phyloP scores from a whole-genome alignment of 345 rosid genomes.

The Populus deltoides region DNA sequence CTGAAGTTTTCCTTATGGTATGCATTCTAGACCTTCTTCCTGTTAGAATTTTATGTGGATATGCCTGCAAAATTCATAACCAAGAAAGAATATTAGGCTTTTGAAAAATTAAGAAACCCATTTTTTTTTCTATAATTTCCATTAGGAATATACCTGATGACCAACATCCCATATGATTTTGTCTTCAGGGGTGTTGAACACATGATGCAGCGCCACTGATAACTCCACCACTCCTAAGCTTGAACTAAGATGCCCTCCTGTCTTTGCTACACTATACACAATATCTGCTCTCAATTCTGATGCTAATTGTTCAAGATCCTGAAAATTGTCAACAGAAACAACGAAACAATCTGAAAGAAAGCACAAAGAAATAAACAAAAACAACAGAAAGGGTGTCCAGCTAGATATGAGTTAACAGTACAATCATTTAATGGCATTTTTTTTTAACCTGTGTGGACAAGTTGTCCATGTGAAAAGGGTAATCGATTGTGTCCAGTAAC shows the following conservation, averaged over 20 bases:
- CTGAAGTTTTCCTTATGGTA: slow-evolving; percentile 61
- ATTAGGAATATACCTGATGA: slow-evolving; percentile 51
- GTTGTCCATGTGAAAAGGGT: slow-evolving; percentile 76
- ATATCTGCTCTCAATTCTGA: slow-evolving; percentile 64
- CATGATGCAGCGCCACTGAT: slow-evolving; percentile 59
- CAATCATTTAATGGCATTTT: not conserved
- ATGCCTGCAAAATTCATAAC: slow-evolving; percentile 45
- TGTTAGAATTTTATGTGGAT: slow-evolving; percentile 68
- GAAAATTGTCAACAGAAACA: not conserved
- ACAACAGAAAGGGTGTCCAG: not conserved
- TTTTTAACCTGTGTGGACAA: slow-evolving; percentile 45
- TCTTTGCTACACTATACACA: slow-evolving; percentile 47
- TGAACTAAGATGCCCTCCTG: slow-evolving; percentile 69
- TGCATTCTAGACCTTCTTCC: slow-evolving; percentile 74
- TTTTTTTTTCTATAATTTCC: not conserved
- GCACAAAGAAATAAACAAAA: not conserved
- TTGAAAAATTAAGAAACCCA: not conserved
- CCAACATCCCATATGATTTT: slow-evolving; percentile 81
- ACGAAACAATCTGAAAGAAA: not conserved
- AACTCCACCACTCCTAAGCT: slow-evolving; percentile 70
- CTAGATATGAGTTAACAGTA: not conserved
- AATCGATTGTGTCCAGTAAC: slow-evolving; percentile 64
- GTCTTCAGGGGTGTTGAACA: slow-evolving; percentile 63
- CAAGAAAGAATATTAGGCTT: not conserved
- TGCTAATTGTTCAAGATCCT: slow-evolving; percentile 69